These are phyloP conservation scores for Metschnikowia lachancei DNA, from an alignment of 805 yeast genomes.

Conservation along the genomic window DNA sequence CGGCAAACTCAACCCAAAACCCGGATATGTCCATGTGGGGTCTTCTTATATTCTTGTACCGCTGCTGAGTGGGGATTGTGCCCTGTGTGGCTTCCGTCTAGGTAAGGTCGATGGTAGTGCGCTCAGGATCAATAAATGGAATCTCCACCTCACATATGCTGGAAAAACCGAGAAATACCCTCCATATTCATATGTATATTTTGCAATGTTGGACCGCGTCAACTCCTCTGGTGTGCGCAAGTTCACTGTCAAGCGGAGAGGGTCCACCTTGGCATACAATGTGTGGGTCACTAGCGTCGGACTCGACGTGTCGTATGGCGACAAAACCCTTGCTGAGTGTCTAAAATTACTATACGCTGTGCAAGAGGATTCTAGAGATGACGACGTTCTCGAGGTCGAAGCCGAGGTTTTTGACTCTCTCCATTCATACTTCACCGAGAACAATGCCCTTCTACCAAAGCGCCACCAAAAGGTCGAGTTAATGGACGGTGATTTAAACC, in stretches of 20 bases:
- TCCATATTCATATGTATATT: slow-evolving; percentile 22
- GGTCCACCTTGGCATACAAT: slow-evolving; percentile 18
- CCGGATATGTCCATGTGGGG: slow-evolving; percentile 50
- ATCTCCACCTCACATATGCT: slow-evolving; percentile 31
- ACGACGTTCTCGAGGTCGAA: slow-evolving; percentile 15
- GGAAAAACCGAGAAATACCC: slow-evolving; percentile 19
- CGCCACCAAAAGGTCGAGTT: slow-evolving; percentile 6
- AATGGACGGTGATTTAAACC: slow-evolving; percentile 12
- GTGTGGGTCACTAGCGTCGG: slow-evolving; percentile 41
- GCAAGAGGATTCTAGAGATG: slow-evolving; percentile 11
- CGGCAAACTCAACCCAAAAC: slow-evolving; percentile 45
- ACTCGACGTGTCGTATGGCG: slow-evolving; percentile 26
- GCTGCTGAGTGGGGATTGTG: slow-evolving; percentile 30
- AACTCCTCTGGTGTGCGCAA: slow-evolving; percentile 39
- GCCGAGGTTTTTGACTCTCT: slow-evolving; percentile 13
- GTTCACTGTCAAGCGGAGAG: slow-evolving; percentile 22
- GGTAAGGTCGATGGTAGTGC: slow-evolving; percentile 38
- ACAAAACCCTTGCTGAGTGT: slow-evolving; percentile 19
- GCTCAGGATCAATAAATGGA: slow-evolving; percentile 55
- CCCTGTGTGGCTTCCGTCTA: slow-evolving; percentile 32
- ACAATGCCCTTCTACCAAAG: slow-evolving; percentile 11
- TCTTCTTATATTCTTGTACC: slow-evolving; percentile 51
- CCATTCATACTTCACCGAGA: slow-evolving; percentile 5
- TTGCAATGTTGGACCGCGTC: slow-evolving; percentile 34
- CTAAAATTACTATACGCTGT: slow-evolving; percentile 30